phyloP scores from a whole-genome alignment of 495 filamentous ascomycete species.

The Penicillium argentinense region DNA sequence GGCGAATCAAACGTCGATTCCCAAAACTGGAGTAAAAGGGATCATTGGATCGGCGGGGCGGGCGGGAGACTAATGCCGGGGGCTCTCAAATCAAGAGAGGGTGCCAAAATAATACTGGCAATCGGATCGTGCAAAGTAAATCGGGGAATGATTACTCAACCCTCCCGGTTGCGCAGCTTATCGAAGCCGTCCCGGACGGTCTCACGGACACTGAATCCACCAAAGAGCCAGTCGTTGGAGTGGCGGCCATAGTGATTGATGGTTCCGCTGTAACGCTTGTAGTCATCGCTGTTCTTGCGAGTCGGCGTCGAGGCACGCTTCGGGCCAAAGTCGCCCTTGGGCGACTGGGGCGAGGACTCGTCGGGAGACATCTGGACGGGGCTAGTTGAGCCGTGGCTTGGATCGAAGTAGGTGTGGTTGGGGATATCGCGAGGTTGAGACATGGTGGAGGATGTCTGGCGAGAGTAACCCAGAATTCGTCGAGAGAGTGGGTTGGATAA shows the following conservation, averaged over 20 bases:
- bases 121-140: not conserved
- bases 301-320: slow-evolving; percentile 23
- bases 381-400: slow-evolving; percentile 16
- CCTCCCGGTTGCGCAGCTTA: slow-evolving; percentile 44
- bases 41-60: not conserved
- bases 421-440: slow-evolving; percentile 23
- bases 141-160: slow-evolving; percentile 15
- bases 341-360: slow-evolving; percentile 15
- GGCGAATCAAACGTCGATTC: slow-evolving; percentile 3
- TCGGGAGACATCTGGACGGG: slow-evolving; percentile 22
- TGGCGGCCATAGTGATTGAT: slow-evolving; percentile 48
- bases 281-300: slow-evolving; percentile 33
- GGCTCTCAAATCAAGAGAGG: not conserved
- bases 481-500: slow-evolving; percentile 14
- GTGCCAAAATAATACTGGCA: not conserved
- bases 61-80: not conserved
- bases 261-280: slow-evolving; percentile 42
- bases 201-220: slow-evolving; percentile 48
- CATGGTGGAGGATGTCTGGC: slow-evolving; percentile 12
- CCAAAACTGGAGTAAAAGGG: not conserved
- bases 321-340: slow-evolving; percentile 12
- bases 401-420: slow-evolving; percentile 19
- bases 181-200: slow-evolving; percentile 47
- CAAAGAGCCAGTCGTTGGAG: slow-evolving; percentile 52
- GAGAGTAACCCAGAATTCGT: slow-evolving; percentile 8